A percentile compares a stretch with the other conserved stretches of the same genome.
phyloP scores from a whole-genome alignment of 768 basidiomycete genomes.

The Pleurotus ostreatus region DNA sequence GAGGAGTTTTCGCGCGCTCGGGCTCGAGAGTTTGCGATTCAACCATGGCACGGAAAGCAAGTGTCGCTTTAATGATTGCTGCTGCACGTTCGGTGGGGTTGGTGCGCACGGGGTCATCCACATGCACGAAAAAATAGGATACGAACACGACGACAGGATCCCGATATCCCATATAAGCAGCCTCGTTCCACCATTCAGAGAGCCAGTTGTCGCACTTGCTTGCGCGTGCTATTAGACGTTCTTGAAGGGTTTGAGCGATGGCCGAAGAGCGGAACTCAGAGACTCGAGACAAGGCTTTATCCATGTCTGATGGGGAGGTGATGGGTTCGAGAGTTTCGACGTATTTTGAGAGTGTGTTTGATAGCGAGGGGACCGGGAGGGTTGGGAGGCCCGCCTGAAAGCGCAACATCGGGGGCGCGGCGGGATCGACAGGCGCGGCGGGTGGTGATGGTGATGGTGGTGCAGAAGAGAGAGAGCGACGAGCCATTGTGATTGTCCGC shows the following conservation, averaged over 20 bases:
- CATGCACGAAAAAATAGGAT: conserved; percentile 93
- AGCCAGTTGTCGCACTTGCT: conserved; percentile 70
- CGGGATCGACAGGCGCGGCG: conserved; percentile 37
- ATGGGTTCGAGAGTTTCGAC: conserved; percentile 81
- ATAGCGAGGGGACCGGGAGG: conserved; percentile 81
- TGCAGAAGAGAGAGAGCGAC: no score
- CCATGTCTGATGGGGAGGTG: conserved; percentile 59
- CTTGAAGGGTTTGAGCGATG: conserved; percentile 69
- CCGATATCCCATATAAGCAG: conserved; percentile 81
- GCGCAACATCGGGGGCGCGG: conserved; percentile 65
- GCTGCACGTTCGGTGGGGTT: conserved; percentile 71
- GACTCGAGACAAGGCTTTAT: conserved; percentile 54
- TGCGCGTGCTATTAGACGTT: conserved; percentile 73
- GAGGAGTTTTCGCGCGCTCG: conserved; percentile 75
- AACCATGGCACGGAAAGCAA: conserved; percentile 79
- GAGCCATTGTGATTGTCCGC: no score
- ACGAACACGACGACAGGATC: conserved; percentile 91
- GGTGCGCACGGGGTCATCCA: conserved; percentile 52
- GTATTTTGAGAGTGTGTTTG: conserved; percentile 84
- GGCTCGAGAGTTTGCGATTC: conserved; percentile 90
- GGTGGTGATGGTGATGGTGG: background rate
- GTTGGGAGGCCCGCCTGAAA: conserved; percentile 69
- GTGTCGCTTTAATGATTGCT: conserved; percentile 75
- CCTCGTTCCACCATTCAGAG: conserved; percentile 98
- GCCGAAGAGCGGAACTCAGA: conserved; percentile 67